Base-by-base conservation (phyloP, 2,329 filamentous ascomycete genomes). In the Berkeleyomyces basicola region DNA sequence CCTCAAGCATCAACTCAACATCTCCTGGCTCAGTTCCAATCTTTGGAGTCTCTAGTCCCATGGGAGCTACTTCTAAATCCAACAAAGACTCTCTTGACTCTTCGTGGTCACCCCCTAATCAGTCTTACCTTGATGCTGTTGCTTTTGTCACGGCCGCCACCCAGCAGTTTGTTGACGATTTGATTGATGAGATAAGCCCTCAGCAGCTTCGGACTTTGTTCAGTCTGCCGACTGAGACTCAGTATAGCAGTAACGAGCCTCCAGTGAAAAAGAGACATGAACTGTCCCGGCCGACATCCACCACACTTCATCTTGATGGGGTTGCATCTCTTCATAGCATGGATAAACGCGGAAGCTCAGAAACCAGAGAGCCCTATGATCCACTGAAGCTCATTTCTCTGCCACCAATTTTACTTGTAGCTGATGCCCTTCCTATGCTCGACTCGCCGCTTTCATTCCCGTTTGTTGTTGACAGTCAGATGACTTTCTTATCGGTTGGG, bases 21-120 rank as follows among this genome's bases (percentile, higher is more conserved):
- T 31, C 58, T 44, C 11, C 42, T n/a, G 36, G 4, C 14, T 16
- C 7, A 7, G 23, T 23, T 23, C 23, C 23, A 23, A 23, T 23
- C 23, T 23, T 23, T 23, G 23, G 23, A 23, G 23, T 23, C 23
- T 23, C 23, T 23, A 23, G 23, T 11, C n/a, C 31, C 9, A 61
- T 16, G 47, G 11, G 14, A 3, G 43, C 46, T 5, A 9, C 36
- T 5, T 36, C 33, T 3, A 43, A 63, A 16, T 59, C 65, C n/a
- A 66, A 66, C 59, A 66, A 66, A 44, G 65, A 66, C 61, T 63
- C 61, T 4, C 36, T 65, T 40, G 59, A 63, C 40, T 66, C 63
- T 37, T 44, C 61, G 7, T 66, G 65, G 63, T 65, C 65, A 2
- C 65, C 65, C 11, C 65, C 63, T 31, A 61, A 53, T 33, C 49